Evolutionary conservation across 306 rosid genomes (phyloP), one percentile per base, ranked within the genome.

Genomic region (Rosa persica): DNA sequence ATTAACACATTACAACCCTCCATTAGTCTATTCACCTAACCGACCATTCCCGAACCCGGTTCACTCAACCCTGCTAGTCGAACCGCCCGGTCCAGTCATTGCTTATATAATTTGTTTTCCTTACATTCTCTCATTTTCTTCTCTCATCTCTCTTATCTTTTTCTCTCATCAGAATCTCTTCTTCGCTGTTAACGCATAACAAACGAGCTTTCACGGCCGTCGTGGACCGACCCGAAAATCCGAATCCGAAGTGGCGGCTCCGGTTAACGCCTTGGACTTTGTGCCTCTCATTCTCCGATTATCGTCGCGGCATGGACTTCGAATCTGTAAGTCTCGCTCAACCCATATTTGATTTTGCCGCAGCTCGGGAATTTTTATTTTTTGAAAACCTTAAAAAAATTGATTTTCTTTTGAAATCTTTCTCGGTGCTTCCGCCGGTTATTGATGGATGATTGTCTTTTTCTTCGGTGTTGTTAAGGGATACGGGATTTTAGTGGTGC

Each of bases 291-390:
- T 86, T 58, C 30, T 57, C 66, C 25, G 70, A 20, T 23, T 12
- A 38, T 8, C 8, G 34, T 30, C 11, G 44, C 64, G 22, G 73
- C 75, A 57, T 83, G 80, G 60, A 64, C 80, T 72, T 70, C 54
- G 73, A 86, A 83, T 90, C 90, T 80, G 89, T 87, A 86, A 86
- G 89, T 83, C 48, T 71, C 82, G 78, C 67, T 73, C 57, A 58
- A 44, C 77, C 69, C 88, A 52, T 85, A 88, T 83, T 43, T 43
- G 46, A 20, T 34, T 36, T 6, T 84, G 76, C 76, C 65, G 70
- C 55, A 74, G 77, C 78, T 76, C 73, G 7, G 1, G 36, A 57
- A 51, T 17, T 0, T 6, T 1, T 19, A 0, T 25, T 20, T 69
- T 8, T 15, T 57, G 49, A 4, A 81, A 49, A 70, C 75, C 81